Percentiles rank a stretch among this genome's conserved stretches.
Conservation (phyloP, 148 eudicot genomes). For the Cornus controversa region DNA sequence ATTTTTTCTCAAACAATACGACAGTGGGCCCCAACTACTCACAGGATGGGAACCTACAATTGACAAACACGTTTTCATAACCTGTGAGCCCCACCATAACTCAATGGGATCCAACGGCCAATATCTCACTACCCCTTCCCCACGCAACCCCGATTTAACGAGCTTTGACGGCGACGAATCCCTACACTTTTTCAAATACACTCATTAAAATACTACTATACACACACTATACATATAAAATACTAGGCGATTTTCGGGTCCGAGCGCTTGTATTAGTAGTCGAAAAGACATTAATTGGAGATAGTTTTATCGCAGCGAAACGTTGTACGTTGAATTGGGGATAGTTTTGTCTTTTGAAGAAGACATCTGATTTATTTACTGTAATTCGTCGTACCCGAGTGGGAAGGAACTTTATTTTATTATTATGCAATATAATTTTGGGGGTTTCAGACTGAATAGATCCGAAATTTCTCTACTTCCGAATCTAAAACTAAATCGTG, state of each 20-base stretch:
- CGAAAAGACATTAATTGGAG: not conserved
- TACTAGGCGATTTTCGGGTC: too few species aligned
- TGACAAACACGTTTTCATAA: too few species aligned
- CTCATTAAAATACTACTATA: not conserved
- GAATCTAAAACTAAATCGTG: conserved; percentile 5
- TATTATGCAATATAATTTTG: not conserved
- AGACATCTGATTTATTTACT: not conserved
- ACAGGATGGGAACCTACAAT: too few species aligned
- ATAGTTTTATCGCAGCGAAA: not conserved
- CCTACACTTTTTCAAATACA: not conserved
- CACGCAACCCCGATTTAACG: not conserved
- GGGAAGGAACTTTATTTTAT: too few species aligned
- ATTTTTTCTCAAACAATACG: too few species aligned
- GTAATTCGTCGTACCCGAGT: not conserved
- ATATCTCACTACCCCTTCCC: not conserved
- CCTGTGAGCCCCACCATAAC: not conserved
- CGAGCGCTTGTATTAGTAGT: not conserved
- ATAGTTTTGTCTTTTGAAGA: not conserved
- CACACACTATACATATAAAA: too few species aligned
- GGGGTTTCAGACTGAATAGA: not conserved
- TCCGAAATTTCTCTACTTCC: not conserved
- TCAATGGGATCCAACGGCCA: not conserved
- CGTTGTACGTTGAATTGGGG: not conserved
- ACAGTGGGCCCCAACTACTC: too few species aligned
- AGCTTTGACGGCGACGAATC: not conserved